phyloP scores from a whole-genome alignment of 2,329 filamentous ascomycete species.

The Trichothecium roseum region DNA sequence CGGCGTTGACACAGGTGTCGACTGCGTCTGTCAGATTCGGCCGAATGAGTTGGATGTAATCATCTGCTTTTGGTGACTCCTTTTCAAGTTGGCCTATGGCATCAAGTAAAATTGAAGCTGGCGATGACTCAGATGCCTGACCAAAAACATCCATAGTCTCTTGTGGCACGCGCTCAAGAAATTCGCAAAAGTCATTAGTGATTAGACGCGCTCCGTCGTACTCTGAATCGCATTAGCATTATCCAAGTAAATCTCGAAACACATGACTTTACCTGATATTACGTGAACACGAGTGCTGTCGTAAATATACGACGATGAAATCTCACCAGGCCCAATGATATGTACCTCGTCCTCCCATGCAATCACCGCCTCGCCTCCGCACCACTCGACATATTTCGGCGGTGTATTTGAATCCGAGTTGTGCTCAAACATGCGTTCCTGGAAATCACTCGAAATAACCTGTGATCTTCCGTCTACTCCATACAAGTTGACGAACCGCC shows the following conservation, averaged over 20 bases:
- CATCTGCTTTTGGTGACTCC: conserved; percentile 93
- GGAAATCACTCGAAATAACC: conserved; percentile 92
- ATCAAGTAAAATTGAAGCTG: conserved; percentile 86
- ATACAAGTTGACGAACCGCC: conserved; percentile 79
- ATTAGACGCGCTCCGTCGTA: conserved; percentile 81
- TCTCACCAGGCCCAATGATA: conserved; percentile 75
- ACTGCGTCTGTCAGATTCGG: conserved; percentile 84
- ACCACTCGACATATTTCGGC: conserved; percentile 89
- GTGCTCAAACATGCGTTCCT: conserved; percentile 84
- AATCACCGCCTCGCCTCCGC: conserved; percentile 87
- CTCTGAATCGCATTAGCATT: conserved; percentile 26
- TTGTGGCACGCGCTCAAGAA: conserved; percentile 84
- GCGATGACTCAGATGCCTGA: conserved; percentile 76
- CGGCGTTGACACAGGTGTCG: conserved; percentile 85
- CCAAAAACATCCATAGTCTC: conserved; percentile 84
- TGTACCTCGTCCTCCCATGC: conserved; percentile 98
- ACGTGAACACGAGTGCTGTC: conserved; percentile 84
- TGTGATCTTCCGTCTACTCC: conserved; percentile 77
- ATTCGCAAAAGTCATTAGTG: conserved; percentile 92
- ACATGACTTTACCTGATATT: conserved; percentile 55
- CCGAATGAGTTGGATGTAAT: conserved; percentile 91
- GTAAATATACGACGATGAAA: conserved; percentile 72
- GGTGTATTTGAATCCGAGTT: conserved; percentile 76
- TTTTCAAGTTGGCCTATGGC: conserved; percentile 84
- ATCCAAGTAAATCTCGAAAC: background rate